Percentiles rank a stretch among this genome's conserved stretches.
Evolutionary conservation across 495 filamentous ascomycete genomes (phyloP).

Genomic region (Aspergillus conjunctus): DNA sequence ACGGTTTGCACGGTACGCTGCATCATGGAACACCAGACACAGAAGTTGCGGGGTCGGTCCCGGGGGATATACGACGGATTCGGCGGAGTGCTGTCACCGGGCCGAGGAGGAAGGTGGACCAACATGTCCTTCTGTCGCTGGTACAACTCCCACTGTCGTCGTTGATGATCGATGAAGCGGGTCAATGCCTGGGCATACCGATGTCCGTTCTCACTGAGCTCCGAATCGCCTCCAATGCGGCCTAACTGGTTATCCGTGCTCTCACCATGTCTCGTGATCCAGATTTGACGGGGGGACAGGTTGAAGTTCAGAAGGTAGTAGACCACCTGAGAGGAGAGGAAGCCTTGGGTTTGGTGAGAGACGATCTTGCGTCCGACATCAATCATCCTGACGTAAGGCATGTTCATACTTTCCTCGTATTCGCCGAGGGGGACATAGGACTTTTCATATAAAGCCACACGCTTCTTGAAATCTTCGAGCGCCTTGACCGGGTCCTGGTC

Average conservation of each 20-base stretch:
- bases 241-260: conserved; percentile 76
- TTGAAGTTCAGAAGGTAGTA: conserved; percentile 97
- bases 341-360: conserved; percentile 85
- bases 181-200: conserved; percentile 72
- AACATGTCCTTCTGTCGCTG: conserved; percentile 72
- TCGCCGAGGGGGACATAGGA: conserved; percentile 90
- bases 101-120: conserved; percentile 75
- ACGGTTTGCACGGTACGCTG: conserved; percentile 82
- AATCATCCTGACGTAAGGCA: conserved; percentile 96
- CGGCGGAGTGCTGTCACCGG: conserved; percentile 90
- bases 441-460: conserved; percentile 89
- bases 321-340: conserved; percentile 84
- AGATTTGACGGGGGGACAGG: conserved; percentile 90
- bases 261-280: conserved; percentile 94
- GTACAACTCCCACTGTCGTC: conserved; percentile 72
- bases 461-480: conserved; percentile 86
- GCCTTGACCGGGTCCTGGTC: conserved; percentile 84
- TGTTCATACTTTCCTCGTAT: conserved; percentile 83
- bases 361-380: conserved; percentile 95
- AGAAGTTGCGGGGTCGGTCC: conserved; percentile 79
- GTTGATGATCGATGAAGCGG: conserved; percentile 74
- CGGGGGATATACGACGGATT: conserved; percentile 75
- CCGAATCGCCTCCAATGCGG: conserved; percentile 83
- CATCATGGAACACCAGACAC: conserved; percentile 98
- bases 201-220: conserved; percentile 73